phyloP scores from a whole-genome alignment of 768 basidiomycete genomes.

The Rhodotorula babjevae region DNA sequence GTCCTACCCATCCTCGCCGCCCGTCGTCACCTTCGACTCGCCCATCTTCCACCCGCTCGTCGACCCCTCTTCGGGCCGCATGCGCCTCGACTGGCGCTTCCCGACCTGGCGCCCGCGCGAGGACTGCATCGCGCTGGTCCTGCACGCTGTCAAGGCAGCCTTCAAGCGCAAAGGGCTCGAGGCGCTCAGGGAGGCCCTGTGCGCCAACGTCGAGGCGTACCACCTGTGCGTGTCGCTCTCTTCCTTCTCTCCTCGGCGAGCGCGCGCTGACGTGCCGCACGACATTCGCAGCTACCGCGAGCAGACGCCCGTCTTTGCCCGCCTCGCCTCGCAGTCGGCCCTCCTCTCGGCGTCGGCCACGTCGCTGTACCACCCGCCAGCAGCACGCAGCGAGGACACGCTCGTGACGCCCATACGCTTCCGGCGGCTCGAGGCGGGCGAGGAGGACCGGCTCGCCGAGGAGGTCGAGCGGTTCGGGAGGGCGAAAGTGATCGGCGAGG shows the following conservation, averaged over 20 bases:
- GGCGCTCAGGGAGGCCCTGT: conserved; percentile 13
- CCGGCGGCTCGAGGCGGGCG: neutral
- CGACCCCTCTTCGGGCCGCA: conserved; percentile 22
- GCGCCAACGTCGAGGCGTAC: conserved; percentile 30
- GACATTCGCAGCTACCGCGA: conserved; percentile 24
- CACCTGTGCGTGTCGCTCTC: conserved; percentile 8
- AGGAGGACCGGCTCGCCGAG: conserved; percentile 11
- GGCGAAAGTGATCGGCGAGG: neutral
- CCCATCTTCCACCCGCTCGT: conserved; percentile 36
- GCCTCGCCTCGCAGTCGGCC: conserved; percentile 31
- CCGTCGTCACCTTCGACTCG: conserved; percentile 20
- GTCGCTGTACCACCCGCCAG: neutral
- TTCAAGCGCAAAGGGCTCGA: conserved; percentile 33
- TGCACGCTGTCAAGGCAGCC: conserved; percentile 25
- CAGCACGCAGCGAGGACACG: neutral
- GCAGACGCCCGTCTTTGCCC: conserved; percentile 23
- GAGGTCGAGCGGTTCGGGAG: neutral
- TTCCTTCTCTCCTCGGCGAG: neutral
- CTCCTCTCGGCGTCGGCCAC: conserved; percentile 16
- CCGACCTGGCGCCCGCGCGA: conserved; percentile 24
- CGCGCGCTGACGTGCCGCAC: neutral
- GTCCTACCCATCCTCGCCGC: conserved; percentile 12
- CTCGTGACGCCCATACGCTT: conserved; percentile 4
- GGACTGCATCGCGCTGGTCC: conserved; percentile 25
- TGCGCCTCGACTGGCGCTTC: conserved; percentile 22